Base-by-base conservation (phyloP, 306 rosid species). In the Begonia fuchsioides region DNA sequence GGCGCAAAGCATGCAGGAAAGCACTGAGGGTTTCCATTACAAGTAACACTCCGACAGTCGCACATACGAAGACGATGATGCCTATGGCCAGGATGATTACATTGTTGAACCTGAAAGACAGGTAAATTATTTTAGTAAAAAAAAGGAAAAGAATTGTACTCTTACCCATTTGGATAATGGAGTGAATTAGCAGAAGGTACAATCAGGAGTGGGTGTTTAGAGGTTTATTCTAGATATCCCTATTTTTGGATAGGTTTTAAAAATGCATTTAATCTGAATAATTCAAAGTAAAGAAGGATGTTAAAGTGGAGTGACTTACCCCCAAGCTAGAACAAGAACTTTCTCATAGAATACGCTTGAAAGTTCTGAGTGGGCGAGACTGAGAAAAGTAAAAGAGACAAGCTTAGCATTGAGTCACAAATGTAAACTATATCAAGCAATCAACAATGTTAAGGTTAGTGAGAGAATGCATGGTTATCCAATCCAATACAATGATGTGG, bases 1-100 rank as follows among this genome's bases (percentile, higher is more conserved):
- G 98, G 19, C 98, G 88, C 69, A 90, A 51, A 10, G 98, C 95
- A 48, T 90, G 98, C 62, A 85, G 83, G 85, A 90, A 90, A 60
- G 98, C 95, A 47, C 98, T 85, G 11, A 82, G 73, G 43, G 87
- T 81, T 78, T 90, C 94, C 98, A 90, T 85, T 67, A 82, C 63
- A 39, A 85, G 78, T 52, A 90, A 41, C 43, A 85, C 98, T 20
- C 96, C 98, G 11, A 90, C 74, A 3, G 98, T 90, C 15, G 98
- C 96, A 26, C 71, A 71, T 55, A 79, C 10, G 17, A 85, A 90
- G 55, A 90, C 81, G 14, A 90, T 26, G 56, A 79, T 51, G 53
- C 98, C 95, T 51, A 85, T 68, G 26, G 77, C 53, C 12, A 79
- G 81, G 63, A 90, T 62, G 60, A 71, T 17, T 26, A 68, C 44